Conservation (phyloP, 148 eudicot species). For the Beta vulgaris region DNA sequence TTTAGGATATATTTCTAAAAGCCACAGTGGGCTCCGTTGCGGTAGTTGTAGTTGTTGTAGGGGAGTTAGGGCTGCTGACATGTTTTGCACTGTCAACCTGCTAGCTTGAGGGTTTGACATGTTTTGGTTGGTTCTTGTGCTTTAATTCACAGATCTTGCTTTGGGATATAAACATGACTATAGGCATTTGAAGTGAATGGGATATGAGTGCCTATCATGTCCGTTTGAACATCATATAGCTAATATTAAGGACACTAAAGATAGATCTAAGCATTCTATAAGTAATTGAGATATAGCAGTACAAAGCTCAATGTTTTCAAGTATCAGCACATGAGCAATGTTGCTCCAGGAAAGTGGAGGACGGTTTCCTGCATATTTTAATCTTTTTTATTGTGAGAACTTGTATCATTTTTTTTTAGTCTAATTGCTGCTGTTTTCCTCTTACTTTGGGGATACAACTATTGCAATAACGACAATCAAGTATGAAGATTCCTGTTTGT, state of each 20-base stretch:
- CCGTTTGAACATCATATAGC: neutral
- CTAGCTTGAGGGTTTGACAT: neutral
- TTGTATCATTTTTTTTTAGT: neutral
- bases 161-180: neutral
- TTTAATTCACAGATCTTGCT: neutral
- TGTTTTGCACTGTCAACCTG: neutral
- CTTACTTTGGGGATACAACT: neutral
- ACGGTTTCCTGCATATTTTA: neutral
- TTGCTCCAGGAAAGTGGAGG: neutral
- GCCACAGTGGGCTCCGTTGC: neutral
- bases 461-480: neutral
- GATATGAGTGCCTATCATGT: neutral
- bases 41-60: neutral
- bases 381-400: neutral
- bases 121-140: neutral
- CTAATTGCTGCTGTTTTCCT: no score
- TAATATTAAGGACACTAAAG: neutral
- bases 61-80: neutral
- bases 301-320: neutral
- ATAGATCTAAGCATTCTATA: no score
- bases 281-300: neutral
- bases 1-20: neutral
- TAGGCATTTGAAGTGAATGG: neutral
- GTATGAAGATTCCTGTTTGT: neutral
- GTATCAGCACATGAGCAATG: neutral